Base-by-base conservation (phyloP, 345 rosid genomes). In the Ailanthus altissimus region DNA sequence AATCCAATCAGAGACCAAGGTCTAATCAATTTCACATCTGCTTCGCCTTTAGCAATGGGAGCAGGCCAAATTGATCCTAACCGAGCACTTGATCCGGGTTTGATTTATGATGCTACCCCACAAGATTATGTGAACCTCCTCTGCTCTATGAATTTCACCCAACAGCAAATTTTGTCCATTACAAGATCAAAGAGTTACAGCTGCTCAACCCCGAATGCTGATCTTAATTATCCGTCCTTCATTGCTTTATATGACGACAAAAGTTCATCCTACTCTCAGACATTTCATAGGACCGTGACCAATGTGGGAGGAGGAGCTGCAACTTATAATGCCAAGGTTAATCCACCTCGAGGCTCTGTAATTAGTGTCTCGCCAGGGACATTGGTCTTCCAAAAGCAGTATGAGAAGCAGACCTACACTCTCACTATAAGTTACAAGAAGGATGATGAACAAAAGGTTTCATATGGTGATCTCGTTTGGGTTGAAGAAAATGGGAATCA, bases 141-240 rank as follows among this genome's bases (percentile, higher is more conserved):
- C 9, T 85, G 86, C 75, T 15, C 83, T 67, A 78, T 81, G 85
- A 83, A 83, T 58, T 87, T 79, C 81, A 83, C 85, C 6, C 57
- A 12, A 54, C 62, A 81, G 5, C 88, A 87, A 81, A 82, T 85
- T 57, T 18, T 78, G 58, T 23, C 81, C 70, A 82, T 87, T 45
- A 81, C 88, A 2, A 81, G 87, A 82, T 82, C 86, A 54, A 80
- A 40, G 20, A 73, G 45, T 15, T 81, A 80, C 70, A 53, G 21
- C 54, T 85, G 86, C 51, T 67, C 77, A 13, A 71, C 66, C 62
- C 82, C 85, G 0, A 78, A 67, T 20, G 28, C 80, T 10, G 90
- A 81, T 80, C 88, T 85, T 15, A 85, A 85, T 26, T 85, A 87
- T 40, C 90, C 90, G 12, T 85, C 86, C 2, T 85, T 85, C 12